Conservation (phyloP, 1,284 basidiomycete genomes). For the Ganoderma resinaceum region DNA sequence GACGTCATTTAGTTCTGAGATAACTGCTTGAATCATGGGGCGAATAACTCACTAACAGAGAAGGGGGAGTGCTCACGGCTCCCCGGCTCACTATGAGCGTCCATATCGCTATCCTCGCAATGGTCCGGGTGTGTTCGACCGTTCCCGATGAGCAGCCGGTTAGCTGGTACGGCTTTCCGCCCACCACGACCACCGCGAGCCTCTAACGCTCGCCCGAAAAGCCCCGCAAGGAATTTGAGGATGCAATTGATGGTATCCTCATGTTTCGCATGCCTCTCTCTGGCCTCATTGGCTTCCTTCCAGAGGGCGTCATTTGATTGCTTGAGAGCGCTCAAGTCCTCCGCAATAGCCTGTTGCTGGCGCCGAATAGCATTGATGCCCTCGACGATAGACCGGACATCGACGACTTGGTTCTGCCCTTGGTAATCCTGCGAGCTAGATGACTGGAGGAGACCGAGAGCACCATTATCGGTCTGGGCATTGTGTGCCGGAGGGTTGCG, state of each 20-base stretch:
- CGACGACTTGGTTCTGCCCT: slow-evolving; percentile 64
- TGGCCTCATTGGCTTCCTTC: slow-evolving; percentile 87
- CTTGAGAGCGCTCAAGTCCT: slow-evolving; percentile 90
- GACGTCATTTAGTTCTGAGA: neutral
- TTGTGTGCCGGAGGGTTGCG: slow-evolving; percentile 50
- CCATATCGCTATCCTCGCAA: slow-evolving; percentile 48
- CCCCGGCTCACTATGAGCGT: slow-evolving; percentile 29
- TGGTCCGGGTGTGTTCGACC: slow-evolving; percentile 41
- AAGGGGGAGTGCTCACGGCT: slow-evolving; percentile 30
- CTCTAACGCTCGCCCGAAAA: slow-evolving; percentile 73
- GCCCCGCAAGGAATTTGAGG: slow-evolving; percentile 91
- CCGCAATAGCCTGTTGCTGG: slow-evolving; percentile 89
- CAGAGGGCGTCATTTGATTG: slow-evolving; percentile 89
- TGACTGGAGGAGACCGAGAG: slow-evolving; percentile 39
- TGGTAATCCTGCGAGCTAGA: slow-evolving; percentile 29
- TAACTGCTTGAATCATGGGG: neutral
- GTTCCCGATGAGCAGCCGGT: slow-evolving; percentile 68
- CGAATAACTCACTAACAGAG: slow-evolving; percentile 25
- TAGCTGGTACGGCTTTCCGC: slow-evolving; percentile 43
- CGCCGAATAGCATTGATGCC: slow-evolving; percentile 90
- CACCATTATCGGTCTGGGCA: slow-evolving; percentile 28
- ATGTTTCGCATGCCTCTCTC: slow-evolving; percentile 86
- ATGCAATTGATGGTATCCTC: slow-evolving; percentile 97
- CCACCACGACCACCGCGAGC: neutral
- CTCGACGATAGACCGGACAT: slow-evolving; percentile 78